These are phyloP conservation scores for Hyphodiscus sp. DNA, from an alignment of 2,329 filamentous ascomycete species.

Conservation along the genomic window DNA sequence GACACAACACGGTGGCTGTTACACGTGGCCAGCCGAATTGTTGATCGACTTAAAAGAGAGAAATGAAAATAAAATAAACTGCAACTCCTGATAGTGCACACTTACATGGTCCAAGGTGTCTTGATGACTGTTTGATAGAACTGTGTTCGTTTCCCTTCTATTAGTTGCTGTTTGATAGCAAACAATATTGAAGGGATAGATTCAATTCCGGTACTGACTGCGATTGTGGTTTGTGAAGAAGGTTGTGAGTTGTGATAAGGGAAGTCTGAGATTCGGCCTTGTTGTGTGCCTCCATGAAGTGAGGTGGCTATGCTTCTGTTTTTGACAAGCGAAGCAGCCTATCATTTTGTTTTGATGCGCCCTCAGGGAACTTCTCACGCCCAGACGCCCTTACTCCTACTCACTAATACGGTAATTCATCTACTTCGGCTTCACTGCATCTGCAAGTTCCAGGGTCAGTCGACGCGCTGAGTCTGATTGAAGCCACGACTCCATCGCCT, in stretches of 20 bases:
- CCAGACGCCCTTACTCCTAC: not conserved
- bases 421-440: not conserved
- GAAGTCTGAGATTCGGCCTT: too few relatives aligned
- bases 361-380: not conserved
- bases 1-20: not conserved
- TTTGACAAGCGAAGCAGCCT: not conserved
- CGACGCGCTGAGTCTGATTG: not conserved
- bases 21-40: not conserved
- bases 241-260: not conserved
- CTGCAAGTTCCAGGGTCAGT: not conserved
- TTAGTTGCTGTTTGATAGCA: not conserved
- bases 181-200: not conserved
- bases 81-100: constrained; percentile 1
- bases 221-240: not conserved
- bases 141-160: constrained; percentile 1
- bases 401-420: not conserved
- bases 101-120: constrained; percentile 1
- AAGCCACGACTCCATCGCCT: constrained; percentile 6
- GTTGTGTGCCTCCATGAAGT: too few relatives aligned
- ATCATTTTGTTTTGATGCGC: not conserved
- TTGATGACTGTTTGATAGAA: not conserved
- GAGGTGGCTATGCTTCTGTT: not conserved
- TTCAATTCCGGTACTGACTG: not conserved
- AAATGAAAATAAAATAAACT: not conserved
- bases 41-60: not conserved